Evolutionary conservation across 768 basidiomycete genomes (phyloP).

Genomic region (Pleurotus ostreatus): DNA sequence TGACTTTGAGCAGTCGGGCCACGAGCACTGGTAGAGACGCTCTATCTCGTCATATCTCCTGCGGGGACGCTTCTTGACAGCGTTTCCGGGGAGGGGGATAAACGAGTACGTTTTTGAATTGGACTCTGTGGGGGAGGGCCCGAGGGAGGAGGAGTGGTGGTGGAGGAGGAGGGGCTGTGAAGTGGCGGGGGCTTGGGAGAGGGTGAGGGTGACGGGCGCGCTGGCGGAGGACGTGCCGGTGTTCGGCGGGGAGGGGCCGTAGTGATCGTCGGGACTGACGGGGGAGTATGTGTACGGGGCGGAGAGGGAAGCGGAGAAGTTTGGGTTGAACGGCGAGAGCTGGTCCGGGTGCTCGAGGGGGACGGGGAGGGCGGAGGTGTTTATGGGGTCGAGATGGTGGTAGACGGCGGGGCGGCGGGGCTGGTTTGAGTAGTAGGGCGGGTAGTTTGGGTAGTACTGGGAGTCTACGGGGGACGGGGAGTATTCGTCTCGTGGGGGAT

Average conservation of each 20-base stretch:
- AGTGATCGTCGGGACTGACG: conserved; percentile 40
- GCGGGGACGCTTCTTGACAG: conserved; percentile 80
- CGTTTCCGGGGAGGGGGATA: conserved; percentile 75
- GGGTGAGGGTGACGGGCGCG: conserved; percentile 23
- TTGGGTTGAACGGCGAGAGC: conserved; percentile 50
- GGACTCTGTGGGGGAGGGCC: conserved; percentile 27
- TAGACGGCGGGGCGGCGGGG: neutral
- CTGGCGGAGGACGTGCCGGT: conserved; percentile 59
- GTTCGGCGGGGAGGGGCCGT: conserved; percentile 59
- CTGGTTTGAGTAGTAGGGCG: neutral
- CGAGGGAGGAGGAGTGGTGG: conserved; percentile 17
- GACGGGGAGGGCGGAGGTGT: conserved; percentile 29
- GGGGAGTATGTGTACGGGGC: conserved; percentile 38
- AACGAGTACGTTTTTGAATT: conserved; percentile 76
- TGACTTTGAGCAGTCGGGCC: conserved; percentile 72
- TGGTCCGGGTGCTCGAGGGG: conserved; percentile 20
- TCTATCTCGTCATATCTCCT: conserved; percentile 94
- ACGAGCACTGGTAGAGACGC: conserved; percentile 85
- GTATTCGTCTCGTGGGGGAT: conserved; percentile 29
- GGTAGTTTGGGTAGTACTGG: neutral
- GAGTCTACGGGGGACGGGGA: conserved; percentile 11
- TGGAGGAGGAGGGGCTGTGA: conserved; percentile 19
- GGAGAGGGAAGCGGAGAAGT: conserved; percentile 35
- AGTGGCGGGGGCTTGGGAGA: conserved; percentile 13
- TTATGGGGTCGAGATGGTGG: neutral